Conservation (phyloP, 2,329 filamentous ascomycete species). For the Ophiostoma montium region DNA sequence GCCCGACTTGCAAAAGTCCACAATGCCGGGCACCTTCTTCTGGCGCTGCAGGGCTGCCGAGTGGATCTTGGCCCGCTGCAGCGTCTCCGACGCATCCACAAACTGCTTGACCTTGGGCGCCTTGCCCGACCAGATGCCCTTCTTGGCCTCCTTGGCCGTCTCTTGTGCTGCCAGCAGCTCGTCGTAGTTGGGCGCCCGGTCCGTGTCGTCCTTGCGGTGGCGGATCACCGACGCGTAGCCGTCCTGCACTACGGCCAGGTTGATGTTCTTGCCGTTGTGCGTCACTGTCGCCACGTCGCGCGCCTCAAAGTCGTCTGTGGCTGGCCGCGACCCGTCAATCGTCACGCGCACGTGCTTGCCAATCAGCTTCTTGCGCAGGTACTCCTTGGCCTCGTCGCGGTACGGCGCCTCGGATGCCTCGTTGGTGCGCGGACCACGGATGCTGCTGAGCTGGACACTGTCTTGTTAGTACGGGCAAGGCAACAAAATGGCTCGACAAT, state of each 20-base stretch:
- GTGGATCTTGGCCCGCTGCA: conserved; percentile 93
- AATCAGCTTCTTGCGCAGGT: conserved; percentile 81
- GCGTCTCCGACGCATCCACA: conserved; percentile 77
- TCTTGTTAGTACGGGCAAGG: neutral
- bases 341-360: conserved; percentile 87
- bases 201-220: conserved; percentile 86
- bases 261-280: conserved; percentile 75
- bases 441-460: conserved; percentile 70
- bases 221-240: conserved; percentile 90
- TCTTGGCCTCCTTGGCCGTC: conserved; percentile 70
- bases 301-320: conserved; percentile 81
- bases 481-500: neutral
- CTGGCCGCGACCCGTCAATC: conserved; percentile 82
- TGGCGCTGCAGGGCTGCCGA: conserved; percentile 76
- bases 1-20: conserved; percentile 96
- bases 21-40: conserved; percentile 81
- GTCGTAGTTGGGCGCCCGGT: conserved; percentile 89
- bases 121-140: conserved; percentile 93
- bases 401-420: conserved; percentile 82
- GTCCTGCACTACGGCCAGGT: conserved; percentile 71
- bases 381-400: conserved; percentile 89
- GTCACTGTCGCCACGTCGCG: conserved; percentile 86
- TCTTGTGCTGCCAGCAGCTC: conserved; percentile 70
- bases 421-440: conserved; percentile 79
- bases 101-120: conserved; percentile 65